Percentiles rank a stretch among this genome's conserved stretches.
These are phyloP conservation scores for Saccharomycopsis guyanensis DNA, from an alignment of 805 yeast genomes.

Conservation along the genomic window DNA sequence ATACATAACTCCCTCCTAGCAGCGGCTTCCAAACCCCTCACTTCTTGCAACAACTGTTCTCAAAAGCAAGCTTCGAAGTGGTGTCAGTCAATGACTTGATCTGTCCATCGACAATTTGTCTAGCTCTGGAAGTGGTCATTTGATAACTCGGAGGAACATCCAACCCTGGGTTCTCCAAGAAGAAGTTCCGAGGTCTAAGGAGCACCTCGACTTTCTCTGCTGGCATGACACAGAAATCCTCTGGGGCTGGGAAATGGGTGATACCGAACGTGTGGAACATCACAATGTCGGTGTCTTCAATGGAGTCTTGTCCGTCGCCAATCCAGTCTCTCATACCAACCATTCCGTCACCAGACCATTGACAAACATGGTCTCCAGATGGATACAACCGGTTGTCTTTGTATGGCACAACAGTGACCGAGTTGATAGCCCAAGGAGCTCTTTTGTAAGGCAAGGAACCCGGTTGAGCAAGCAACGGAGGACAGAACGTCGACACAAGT, in stretches of 20 bases:
- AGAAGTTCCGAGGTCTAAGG: conserved; percentile 74
- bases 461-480: conserved; percentile 64
- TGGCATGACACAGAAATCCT: conserved; percentile 87
- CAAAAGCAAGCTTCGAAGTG: conserved; percentile 47
- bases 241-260: conserved; percentile 83
- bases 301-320: conserved; percentile 49
- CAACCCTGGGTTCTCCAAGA: conserved; percentile 67
- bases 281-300: conserved; percentile 65
- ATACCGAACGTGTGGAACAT: conserved; percentile 79
- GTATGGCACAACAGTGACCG: conserved; percentile 65
- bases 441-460: conserved; percentile 72
- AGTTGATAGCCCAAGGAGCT: conserved; percentile 72
- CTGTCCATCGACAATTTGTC: conserved; percentile 30
- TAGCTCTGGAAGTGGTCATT: conserved; percentile 40
- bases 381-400: conserved; percentile 45
- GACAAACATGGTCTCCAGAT: conserved; percentile 73
- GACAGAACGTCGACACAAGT: conserved; percentile 66
- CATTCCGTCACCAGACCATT: conserved; percentile 62
- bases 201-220: conserved; percentile 71
- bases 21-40: too few species aligned
- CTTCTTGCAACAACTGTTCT: conserved; percentile 22
- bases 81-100: conserved; percentile 37
- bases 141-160: conserved; percentile 64
- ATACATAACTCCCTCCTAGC: too few species aligned
- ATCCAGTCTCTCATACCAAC: conserved; percentile 64